phyloP scores from a whole-genome alignment of 805 yeast genomes.

The Nakazawaea wyomingensis region DNA sequence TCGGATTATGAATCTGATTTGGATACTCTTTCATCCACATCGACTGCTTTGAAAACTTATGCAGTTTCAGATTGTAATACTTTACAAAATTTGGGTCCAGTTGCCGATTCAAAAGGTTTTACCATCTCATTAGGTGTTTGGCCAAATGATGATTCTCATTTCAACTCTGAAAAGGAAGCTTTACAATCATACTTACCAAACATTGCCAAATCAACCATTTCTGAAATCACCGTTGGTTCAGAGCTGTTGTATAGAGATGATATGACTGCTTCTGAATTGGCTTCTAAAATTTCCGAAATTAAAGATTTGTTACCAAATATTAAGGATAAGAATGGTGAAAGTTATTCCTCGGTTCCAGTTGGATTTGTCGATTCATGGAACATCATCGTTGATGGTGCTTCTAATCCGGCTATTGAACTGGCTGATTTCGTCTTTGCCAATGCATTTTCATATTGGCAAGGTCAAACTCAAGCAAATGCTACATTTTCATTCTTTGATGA shows the following conservation, averaged over 20 bases:
- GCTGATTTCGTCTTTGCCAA: slow-evolving; percentile 87
- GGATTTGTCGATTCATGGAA: slow-evolving; percentile 98
- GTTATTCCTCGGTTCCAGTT: slow-evolving; percentile 67
- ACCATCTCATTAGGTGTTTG: slow-evolving; percentile 80
- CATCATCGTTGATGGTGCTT: slow-evolving; percentile 73
- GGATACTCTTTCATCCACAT: slow-evolving; percentile 48
- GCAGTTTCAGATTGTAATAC: slow-evolving; percentile 95
- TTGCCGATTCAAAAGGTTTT: slow-evolving; percentile 74
- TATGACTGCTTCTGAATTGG: slow-evolving; percentile 69
- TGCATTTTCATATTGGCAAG: slow-evolving; percentile 99
- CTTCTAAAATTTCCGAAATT: slow-evolving; percentile 57
- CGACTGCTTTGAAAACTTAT: slow-evolving; percentile 73
- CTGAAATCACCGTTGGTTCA: slow-evolving; percentile 85
- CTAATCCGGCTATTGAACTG: slow-evolving; percentile 66
- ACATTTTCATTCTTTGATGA: slow-evolving; percentile 93
- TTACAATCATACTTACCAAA: slow-evolving; percentile 65
- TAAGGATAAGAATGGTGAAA: slow-evolving; percentile 74
- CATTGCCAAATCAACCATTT: slow-evolving; percentile 62
- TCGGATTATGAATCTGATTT: slow-evolving; percentile 69
- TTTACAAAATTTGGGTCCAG: slow-evolving; percentile 78
- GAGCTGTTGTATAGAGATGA: slow-evolving; percentile 94
- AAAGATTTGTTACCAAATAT: slow-evolving; percentile 55
- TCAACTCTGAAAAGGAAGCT: slow-evolving; percentile 67
- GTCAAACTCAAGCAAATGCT: slow-evolving; percentile 78
- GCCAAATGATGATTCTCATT: slow-evolving; percentile 87